Percentiles rank a stretch among this genome's conserved stretches.
phyloP scores from a whole-genome alignment of 2,329 filamentous ascomycete species.

The Fusarium albosuccineum region DNA sequence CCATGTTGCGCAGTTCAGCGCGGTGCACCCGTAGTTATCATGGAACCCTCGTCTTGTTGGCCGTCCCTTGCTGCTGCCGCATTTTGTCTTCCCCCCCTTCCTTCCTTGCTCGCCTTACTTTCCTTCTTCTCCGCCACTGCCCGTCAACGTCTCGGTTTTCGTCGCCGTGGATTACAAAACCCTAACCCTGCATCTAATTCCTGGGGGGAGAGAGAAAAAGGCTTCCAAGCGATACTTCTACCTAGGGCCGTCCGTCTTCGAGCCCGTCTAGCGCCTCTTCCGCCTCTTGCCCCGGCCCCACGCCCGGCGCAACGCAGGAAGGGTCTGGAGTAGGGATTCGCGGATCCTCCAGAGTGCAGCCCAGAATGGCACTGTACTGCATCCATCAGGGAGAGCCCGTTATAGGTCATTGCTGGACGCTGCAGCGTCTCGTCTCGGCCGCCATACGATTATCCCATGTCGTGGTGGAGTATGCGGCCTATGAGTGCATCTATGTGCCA shows the following conservation, averaged over 20 bases:
- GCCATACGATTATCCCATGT: not conserved
- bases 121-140: no score
- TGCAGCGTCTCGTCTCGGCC: not conserved
- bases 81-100: no score
- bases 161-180: not conserved
- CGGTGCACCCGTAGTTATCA: not conserved
- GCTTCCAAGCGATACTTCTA: constrained; percentile 12
- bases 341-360: not conserved
- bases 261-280: constrained; percentile 1
- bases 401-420: not conserved
- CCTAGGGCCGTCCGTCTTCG: not conserved
- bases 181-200: constrained; percentile 7
- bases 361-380: not conserved
- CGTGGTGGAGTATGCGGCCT: not conserved
- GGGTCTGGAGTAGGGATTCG: constrained; percentile 1
- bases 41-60: not conserved
- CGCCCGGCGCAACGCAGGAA: constrained; percentile 9
- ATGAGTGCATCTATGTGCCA: not conserved
- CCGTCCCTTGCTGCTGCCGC: not conserved
- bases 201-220: constrained; percentile 1
- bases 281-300: not conserved
- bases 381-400: no score
- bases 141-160: not conserved
- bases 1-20: not conserved
- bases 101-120: no score